Evolutionary conservation across 2,329 filamentous ascomycete genomes (phyloP).

Genomic region (Colletotrichum limetticola): DNA sequence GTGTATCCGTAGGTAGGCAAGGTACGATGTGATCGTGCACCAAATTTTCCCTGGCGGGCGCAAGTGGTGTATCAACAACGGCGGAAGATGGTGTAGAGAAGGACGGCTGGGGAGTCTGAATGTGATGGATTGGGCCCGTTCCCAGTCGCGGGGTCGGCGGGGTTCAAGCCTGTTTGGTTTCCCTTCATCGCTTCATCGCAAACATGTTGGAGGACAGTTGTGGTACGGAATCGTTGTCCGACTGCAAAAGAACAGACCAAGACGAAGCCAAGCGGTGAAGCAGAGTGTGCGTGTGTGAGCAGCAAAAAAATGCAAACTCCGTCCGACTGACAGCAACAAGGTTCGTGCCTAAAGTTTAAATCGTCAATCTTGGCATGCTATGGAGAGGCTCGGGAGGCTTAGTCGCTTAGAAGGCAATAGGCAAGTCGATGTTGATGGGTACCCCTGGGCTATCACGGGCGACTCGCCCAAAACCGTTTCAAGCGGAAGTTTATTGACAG

Average conservation of each 20-base stretch:
- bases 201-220: neutral
- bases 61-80: neutral
- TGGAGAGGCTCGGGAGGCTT: neutral
- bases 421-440: neutral
- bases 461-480: conserved; percentile 22
- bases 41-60: neutral
- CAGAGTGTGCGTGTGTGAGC: neutral
- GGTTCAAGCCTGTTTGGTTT: neutral
- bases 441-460: neutral
- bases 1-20: no score
- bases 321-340: conserved; percentile 1
- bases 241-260: neutral
- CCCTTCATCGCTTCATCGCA: neutral
- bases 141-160: neutral
- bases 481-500: conserved; percentile 26
- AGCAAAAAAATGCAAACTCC: neutral
- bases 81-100: neutral
- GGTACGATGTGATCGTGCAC: neutral
- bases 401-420: no score
- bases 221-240: neutral
- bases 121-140: neutral
- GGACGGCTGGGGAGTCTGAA: neutral
- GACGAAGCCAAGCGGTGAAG: neutral
- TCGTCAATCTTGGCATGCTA: neutral
- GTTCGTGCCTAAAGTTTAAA: conserved; percentile 19